Conservation (phyloP, 805 yeast species). For the Kluyveromyces starmeri region DNA sequence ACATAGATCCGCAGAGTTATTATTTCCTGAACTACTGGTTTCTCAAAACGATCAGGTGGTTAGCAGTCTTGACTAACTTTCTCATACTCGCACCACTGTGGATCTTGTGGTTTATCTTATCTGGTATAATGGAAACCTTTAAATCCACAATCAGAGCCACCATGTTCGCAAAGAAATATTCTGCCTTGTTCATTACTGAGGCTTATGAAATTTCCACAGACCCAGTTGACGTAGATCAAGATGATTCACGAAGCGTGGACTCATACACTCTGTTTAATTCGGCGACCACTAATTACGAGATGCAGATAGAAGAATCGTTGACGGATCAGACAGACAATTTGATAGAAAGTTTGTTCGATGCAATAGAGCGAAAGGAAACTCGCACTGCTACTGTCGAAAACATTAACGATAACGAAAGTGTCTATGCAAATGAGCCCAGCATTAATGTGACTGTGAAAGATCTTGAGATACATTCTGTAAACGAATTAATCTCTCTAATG, state of each 20-base stretch:
- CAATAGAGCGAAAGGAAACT: constrained; percentile 32
- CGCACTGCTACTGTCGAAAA: constrained; percentile 15
- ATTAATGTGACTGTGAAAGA: constrained; percentile 13
- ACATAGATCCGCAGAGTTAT: constrained; percentile 11
- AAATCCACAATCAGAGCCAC: constrained; percentile 34
- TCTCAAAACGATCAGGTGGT: constrained; percentile 39
- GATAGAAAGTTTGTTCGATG: constrained; percentile 55
- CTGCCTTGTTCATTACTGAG: constrained; percentile 19
- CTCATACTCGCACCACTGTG: constrained; percentile 54
- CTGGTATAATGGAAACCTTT: constrained; percentile 33
- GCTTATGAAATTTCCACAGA: constrained; percentile 13
- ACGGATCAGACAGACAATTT: constrained; percentile 56
- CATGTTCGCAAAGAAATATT: constrained; percentile 21
- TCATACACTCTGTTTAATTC: constrained; percentile 9
- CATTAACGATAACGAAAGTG: constrained; percentile 7
- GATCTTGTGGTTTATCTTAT: constrained; percentile 46
- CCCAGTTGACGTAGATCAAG: constrained; percentile 8
- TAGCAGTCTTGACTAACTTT: constrained; percentile 36
- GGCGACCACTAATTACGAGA: constrained; percentile 18
- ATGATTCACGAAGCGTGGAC: constrained; percentile 8
- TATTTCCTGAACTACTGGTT: constrained; percentile 25
- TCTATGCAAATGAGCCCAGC: constrained; percentile 2
- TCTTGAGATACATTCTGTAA: constrained; percentile 11
- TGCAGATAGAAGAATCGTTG: constrained; percentile 34
- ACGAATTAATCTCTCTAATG: constrained; percentile 9